Percentiles rank a stretch among this genome's conserved stretches.
Evolutionary conservation across 2,329 filamentous ascomycete genomes (phyloP).

Genomic region (Pseudopyrenochaeta lycopersici): DNA sequence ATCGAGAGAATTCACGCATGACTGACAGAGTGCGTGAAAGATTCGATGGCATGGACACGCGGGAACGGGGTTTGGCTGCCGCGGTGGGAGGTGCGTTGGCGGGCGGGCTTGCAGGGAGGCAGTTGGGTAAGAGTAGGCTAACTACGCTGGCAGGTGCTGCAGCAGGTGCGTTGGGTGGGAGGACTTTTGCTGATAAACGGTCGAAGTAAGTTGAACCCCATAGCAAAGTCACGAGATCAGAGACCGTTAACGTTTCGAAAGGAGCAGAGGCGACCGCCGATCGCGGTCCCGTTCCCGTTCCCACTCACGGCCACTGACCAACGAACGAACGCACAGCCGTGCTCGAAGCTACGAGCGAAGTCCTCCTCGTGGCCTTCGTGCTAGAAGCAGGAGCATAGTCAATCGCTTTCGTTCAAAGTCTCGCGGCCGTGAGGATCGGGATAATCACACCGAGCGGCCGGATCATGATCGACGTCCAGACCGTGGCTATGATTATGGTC

Average conservation of each 20-base stretch:
- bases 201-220: slow-evolving; percentile 16
- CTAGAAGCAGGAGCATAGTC: slow-evolving; percentile 37
- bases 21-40: slow-evolving; percentile 43
- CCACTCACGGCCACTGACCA: slow-evolving; percentile 11
- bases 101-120: slow-evolving; percentile 45
- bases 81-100: slow-evolving; percentile 51
- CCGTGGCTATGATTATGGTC: slow-evolving; percentile 25
- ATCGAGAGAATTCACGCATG: slow-evolving; percentile 40
- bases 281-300: slow-evolving; percentile 27
- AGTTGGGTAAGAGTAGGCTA: slow-evolving; percentile 45
- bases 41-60: slow-evolving; percentile 45
- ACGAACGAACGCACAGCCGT: slow-evolving; percentile 21
- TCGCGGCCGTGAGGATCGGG: slow-evolving; percentile 24
- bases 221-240: neutral
- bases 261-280: slow-evolving; percentile 27
- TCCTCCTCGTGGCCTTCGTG: slow-evolving; percentile 21
- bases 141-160: slow-evolving; percentile 49
- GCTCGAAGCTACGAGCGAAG: slow-evolving; percentile 16
- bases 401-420: slow-evolving; percentile 37
- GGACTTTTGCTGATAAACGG: slow-evolving; percentile 27
- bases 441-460: slow-evolving; percentile 1
- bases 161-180: slow-evolving; percentile 44
- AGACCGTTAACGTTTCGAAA: slow-evolving; percentile 9
- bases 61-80: slow-evolving; percentile 44
- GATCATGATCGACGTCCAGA: slow-evolving; percentile 25